phyloP scores from a whole-genome alignment of 2,329 filamentous ascomycete genomes.

The Boeremia exigua region DNA sequence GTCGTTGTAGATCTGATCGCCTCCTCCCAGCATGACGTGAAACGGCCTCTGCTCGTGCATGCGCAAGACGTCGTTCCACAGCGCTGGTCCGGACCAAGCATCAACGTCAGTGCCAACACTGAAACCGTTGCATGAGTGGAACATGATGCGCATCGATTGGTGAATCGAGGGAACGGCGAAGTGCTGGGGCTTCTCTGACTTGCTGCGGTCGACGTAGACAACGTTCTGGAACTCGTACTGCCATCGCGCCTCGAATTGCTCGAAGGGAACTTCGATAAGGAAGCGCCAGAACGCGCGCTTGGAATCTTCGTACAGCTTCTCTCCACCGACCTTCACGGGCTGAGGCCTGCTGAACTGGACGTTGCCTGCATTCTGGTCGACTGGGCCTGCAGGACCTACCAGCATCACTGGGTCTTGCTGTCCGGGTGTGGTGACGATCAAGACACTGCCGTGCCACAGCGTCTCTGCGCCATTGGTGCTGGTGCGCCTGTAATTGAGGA shows the following conservation, averaged over 20 bases:
- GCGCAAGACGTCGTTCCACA: constrained; percentile 70
- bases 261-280: constrained; percentile 68
- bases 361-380: constrained; percentile 31
- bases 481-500: constrained; percentile 81
- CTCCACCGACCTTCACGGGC: constrained; percentile 51
- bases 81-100: constrained; percentile 65
- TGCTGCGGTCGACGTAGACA: constrained; percentile 61
- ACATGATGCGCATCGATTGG: constrained; percentile 74
- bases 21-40: constrained; percentile 82
- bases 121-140: constrained; percentile 73
- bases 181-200: constrained; percentile 39
- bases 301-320: constrained; percentile 66
- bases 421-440: constrained; percentile 80
- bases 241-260: constrained; percentile 75
- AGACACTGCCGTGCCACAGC: constrained; percentile 82
- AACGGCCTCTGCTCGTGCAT: constrained; percentile 66
- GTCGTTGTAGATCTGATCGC: constrained; percentile 82
- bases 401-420: constrained; percentile 67
- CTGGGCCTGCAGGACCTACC: constrained; percentile 58
- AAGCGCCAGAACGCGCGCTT: constrained; percentile 67
- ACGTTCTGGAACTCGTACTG: constrained; percentile 76
- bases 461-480: constrained; percentile 57
- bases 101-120: constrained; percentile 69
- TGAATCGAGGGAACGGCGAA: constrained; percentile 65
- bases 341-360: constrained; percentile 30